These are phyloP conservation scores for Immersiella caudata DNA, from an alignment of 495 filamentous ascomycete species.

Conservation along the genomic window DNA sequence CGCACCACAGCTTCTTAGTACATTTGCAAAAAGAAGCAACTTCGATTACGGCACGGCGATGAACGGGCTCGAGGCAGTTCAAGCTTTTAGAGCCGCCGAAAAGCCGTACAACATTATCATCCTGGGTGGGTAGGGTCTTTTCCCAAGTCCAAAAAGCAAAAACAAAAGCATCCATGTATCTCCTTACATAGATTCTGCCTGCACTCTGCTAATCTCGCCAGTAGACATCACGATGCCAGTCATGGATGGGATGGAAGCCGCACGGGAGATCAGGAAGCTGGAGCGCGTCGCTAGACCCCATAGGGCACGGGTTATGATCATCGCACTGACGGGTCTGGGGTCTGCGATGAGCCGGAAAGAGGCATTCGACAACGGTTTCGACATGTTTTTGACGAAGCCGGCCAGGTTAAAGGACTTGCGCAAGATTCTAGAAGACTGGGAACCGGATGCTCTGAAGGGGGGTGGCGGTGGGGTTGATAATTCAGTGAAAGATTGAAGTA, in stretches of 20 bases:
- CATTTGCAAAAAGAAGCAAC: background rate
- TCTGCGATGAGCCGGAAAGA: conserved; percentile 3
- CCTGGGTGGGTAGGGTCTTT: too few relatives aligned
- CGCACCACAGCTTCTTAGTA: conserved; percentile 14
- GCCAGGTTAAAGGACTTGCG: background rate
- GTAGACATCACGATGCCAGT: background rate
- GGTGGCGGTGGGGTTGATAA: conserved; percentile 1
- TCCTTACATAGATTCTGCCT: background rate
- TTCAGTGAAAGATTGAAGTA: conserved; percentile 6
- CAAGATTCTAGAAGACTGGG: conserved; percentile 10
- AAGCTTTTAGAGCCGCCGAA: background rate
- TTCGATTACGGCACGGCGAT: background rate
- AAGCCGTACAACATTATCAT: background rate
- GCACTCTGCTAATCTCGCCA: conserved; percentile 5
- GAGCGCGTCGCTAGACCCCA: background rate
- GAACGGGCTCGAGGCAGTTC: background rate
- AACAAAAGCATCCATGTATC: too few relatives aligned
- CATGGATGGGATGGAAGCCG: background rate
- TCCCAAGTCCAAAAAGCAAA: too few relatives aligned
- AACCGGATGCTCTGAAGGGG: conserved; percentile 4
- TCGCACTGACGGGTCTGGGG: conserved; percentile 6
- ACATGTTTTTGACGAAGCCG: conserved; percentile 11
- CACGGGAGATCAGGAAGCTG: background rate
- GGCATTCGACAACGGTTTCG: background rate
- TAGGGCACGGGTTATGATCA: background rate